Evolutionary conservation across 2,329 filamentous ascomycete genomes (phyloP), one percentile per base, ranked within the genome.

Genomic region (Sporothrix brasiliensis): DNA sequence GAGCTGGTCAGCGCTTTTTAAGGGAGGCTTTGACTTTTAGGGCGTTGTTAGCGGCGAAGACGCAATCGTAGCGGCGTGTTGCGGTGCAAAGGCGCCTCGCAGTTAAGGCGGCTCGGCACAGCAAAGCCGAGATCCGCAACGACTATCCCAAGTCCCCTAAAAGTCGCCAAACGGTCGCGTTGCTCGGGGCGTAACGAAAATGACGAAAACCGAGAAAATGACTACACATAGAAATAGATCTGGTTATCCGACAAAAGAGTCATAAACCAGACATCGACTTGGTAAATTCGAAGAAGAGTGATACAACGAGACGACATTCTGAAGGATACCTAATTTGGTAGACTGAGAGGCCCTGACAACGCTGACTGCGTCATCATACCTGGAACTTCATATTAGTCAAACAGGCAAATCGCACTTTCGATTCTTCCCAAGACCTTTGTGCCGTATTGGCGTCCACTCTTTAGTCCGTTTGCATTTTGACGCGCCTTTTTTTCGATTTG

Each of bases 31-130:
- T 49, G 27, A 44, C 9, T 16, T 58, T n/a, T 39, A 60, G 34
- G 41, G 60, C 14, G 11, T 16, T 21, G 30, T 41, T n/a, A 49
- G 44, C 13, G 14, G 34, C 56, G n/a, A 61, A 44, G 56, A 34
- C 56, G 56, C n/a, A 61, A 61, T 44, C n/a, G 53, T 24, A 9
- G 10, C n/a, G 24, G 24, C 6, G 34, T 34, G 30, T 56, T 56
- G 27, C 24, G 41, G 39, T 4, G 30, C 5, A 34, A 7, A 24
- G 9, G 4, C 41, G 14, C 44, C 44, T 49, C 56, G 34, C 56
- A 52, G 39, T 53, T 39, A 34, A 53, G 49, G 49, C 49, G 27
- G 49, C 21, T 67, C 63, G 63, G 63, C 63, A 67, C 54, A 19
- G 63, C 47, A 53, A 53, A 67, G 63, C 49, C 63, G 63, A 53